phyloP scores from a whole-genome alignment of 1,284 basidiomycete species.

The Marasmius fiardii region DNA sequence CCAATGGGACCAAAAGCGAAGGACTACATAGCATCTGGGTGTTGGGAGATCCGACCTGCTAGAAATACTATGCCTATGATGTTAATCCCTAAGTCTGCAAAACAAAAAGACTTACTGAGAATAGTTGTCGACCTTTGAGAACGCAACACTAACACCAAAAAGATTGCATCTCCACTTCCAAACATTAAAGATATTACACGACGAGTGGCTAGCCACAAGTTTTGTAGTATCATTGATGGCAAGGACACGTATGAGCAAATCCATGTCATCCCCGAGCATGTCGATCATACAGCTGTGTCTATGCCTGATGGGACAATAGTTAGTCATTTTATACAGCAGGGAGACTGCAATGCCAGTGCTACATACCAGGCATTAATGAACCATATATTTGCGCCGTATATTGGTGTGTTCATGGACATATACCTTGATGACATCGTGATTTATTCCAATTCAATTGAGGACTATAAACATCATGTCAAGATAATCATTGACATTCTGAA shows the following conservation, averaged over 20 bases:
- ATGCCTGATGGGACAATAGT: constrained; percentile 28
- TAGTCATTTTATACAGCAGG: constrained; percentile 24
- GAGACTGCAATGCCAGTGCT: constrained; percentile 26
- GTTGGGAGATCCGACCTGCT: constrained; percentile 25
- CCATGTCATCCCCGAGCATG: constrained; percentile 21
- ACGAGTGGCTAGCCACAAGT: constrained; percentile 28
- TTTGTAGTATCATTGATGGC: constrained; percentile 23
- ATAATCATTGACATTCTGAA: constrained; percentile 19
- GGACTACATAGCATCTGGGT: constrained; percentile 22
- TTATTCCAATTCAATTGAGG: constrained; percentile 22
- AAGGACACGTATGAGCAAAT: constrained; percentile 31
- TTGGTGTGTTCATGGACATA: constrained; percentile 25
- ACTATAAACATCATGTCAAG: constrained; percentile 23
- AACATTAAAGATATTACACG: constrained; percentile 20
- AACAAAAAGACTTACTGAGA: constrained; percentile 15
- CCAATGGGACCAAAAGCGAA: constrained; percentile 22
- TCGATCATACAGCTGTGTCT: constrained; percentile 15
- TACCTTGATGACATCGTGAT: constrained; percentile 16
- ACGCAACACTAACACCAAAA: constrained; percentile 20
- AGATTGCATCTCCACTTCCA: constrained; percentile 15
- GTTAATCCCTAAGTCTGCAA: constrained; percentile 25
- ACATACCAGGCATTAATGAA: constrained; percentile 25
- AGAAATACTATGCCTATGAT: constrained; percentile 33
- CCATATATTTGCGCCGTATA: constrained; percentile 22
- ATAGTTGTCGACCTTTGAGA: constrained; percentile 24